Evolutionary conservation across 805 yeast species (phyloP).

Genomic region (Candida boidinii): DNA sequence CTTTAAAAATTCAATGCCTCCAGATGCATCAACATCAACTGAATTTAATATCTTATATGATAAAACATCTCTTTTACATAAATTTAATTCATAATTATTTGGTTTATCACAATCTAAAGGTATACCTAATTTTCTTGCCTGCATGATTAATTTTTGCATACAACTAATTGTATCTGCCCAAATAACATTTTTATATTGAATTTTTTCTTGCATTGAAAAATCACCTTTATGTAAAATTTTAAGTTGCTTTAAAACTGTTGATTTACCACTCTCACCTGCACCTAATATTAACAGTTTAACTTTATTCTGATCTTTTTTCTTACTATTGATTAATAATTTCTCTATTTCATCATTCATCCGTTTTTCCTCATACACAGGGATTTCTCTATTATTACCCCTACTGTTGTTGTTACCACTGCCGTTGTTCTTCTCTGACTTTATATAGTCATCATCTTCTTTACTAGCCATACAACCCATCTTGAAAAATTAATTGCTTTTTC

Average conservation of each 20-base stretch:
- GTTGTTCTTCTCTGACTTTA: no score
- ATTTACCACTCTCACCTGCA: conserved; percentile 92
- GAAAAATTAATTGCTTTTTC: no score
- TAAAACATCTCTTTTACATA: conserved; percentile 40
- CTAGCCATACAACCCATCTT: no score
- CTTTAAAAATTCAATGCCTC: conserved; percentile 54
- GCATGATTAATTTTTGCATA: conserved; percentile 71
- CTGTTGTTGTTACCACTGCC: no score
- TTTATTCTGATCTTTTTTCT: conserved; percentile 46
- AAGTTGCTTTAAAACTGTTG: conserved; percentile 87
- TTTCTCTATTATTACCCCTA: no score
- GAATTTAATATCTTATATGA: conserved; percentile 51
- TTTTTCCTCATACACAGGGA: no score
- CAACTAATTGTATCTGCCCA: conserved; percentile 89
- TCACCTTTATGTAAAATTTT: conserved; percentile 80
- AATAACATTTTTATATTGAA: conserved; percentile 75
- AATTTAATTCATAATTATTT: conserved; percentile 34
- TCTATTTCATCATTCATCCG: conserved; percentile 62
- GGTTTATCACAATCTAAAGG: conserved; percentile 58
- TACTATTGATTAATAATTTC: conserved; percentile 44
- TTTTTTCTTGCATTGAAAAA: conserved; percentile 69
- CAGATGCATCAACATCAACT: conserved; percentile 58
- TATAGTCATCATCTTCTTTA: no score
- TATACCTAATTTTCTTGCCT: conserved; percentile 61
- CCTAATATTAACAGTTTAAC: conserved; percentile 76